phyloP scores from a whole-genome alignment of 331 rosid species.

The Malus hybrid region DNA sequence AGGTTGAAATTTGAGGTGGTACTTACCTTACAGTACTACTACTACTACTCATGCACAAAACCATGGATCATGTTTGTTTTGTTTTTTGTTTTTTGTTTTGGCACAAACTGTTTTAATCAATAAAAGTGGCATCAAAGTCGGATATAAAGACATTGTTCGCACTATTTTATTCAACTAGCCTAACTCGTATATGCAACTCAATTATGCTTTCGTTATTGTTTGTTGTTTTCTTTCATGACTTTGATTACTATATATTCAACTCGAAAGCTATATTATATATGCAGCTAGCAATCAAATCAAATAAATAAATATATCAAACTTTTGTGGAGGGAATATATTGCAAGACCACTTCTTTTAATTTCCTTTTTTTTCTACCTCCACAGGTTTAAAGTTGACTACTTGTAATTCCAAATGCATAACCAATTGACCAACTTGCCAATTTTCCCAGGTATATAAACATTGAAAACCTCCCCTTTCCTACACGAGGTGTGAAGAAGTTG shows the following conservation, averaged over 20 bases:
- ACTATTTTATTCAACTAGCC: background rate
- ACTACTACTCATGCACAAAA: background rate
- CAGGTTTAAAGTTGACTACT: background rate
- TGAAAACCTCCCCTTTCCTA: background rate
- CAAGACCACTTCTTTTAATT: background rate
- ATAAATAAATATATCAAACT: background rate
- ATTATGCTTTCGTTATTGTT: background rate
- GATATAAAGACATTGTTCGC: no score
- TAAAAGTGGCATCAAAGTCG: background rate
- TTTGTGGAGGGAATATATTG: background rate
- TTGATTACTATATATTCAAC: no score
- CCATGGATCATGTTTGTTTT: background rate
- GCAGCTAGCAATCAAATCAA: background rate
- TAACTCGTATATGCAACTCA: background rate
- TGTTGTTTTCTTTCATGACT: no score
- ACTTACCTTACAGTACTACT: constrained; percentile 23
- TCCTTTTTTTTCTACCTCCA: background rate
- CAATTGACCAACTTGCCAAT: background rate
- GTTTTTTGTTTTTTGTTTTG: background rate
- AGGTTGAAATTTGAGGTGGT: background rate
- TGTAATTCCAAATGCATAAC: background rate
- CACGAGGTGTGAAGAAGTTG: constrained; percentile 1
- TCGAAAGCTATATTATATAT: background rate
- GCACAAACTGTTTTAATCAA: no score
- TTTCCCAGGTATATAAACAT: background rate